phyloP scores from a whole-genome alignment of 2,329 filamentous ascomycete genomes.

The Aspergillaceae sp. region DNA sequence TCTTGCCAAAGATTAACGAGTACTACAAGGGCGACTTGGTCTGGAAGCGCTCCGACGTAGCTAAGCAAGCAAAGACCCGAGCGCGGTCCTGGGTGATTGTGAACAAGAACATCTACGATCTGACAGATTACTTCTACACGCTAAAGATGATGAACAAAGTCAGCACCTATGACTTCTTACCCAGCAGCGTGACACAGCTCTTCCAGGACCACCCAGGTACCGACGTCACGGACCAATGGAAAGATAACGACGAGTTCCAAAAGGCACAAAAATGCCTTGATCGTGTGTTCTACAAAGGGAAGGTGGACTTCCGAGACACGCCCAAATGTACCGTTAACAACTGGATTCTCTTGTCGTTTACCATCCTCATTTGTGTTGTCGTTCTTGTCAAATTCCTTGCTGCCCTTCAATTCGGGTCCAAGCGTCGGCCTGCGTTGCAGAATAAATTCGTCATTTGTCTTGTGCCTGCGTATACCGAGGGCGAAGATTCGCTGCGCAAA shows the following conservation, averaged over 20 bases:
- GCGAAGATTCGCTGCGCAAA: slow-evolving; percentile 87
- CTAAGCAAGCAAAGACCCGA: slow-evolving; percentile 56
- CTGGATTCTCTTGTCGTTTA: slow-evolving; percentile 79
- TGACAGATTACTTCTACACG: slow-evolving; percentile 87
- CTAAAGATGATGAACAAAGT: slow-evolving; percentile 49
- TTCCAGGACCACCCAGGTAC: slow-evolving; percentile 68
- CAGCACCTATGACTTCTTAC: slow-evolving; percentile 61
- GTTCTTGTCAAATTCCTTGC: slow-evolving; percentile 84
- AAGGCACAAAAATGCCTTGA: slow-evolving; percentile 74
- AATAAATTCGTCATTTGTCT: slow-evolving; percentile 99
- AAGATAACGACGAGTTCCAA: slow-evolving; percentile 42
- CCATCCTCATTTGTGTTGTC: slow-evolving; percentile 71
- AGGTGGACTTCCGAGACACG: slow-evolving; percentile 71
- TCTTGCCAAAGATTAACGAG: slow-evolving; percentile 70
- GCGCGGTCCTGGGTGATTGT: slow-evolving; percentile 74
- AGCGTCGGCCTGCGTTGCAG: slow-evolving; percentile 77
- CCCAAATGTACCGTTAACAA: slow-evolving; percentile 78
- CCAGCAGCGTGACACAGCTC: slow-evolving; percentile 56
- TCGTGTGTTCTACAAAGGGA: slow-evolving; percentile 74
- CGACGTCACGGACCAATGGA: slow-evolving; percentile 63
- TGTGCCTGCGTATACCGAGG: slow-evolving; percentile 95
- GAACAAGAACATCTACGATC: slow-evolving; percentile 68
- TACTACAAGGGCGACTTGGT: slow-evolving; percentile 86
- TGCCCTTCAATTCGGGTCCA: slow-evolving; percentile 86
- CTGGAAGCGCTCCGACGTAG: slow-evolving; percentile 52